Evolutionary conservation across 345 rosid genomes (phyloP), one percentile per base, ranked within the genome.

Genomic region (Citrus mangshanensis): DNA sequence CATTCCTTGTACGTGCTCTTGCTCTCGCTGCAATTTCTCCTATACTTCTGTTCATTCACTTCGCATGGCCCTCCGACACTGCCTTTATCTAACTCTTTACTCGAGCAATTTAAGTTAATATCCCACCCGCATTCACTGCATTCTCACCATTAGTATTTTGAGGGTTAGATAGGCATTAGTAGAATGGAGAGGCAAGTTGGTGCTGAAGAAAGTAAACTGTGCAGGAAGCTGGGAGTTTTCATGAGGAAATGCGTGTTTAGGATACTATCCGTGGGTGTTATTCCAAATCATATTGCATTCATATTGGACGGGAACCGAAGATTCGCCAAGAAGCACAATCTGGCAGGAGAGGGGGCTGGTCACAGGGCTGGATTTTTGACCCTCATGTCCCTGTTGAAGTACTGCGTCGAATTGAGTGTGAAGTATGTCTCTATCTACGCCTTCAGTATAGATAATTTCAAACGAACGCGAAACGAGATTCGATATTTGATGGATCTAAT

Each of bases 391-490:
- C 58, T 91, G 55, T 90, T 95, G 32, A 87, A 82, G 32, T 87
- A 86, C 85, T 91, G 98, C 86, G 87, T 88, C 63, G 93, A 95
- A 74, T 80, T 95, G 38, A 93, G 92, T 42, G 89, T 95, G 27
- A 91, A 84, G 51, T 87, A 87, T 73, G 84, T 89, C 16, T 84
- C 95, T 13, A 70, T 91, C 73, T 92, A 89, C 70, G 97, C 97
- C 22, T 93, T 92, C 81, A 93, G 93, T 83, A 80, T 88, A 16
- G 97, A 92, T 56, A 93, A 92, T 75, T 93, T 91, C 32, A 90
- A 84, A 75, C 84, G 98, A 73, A 55, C 19, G 27, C 91, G 91
- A 2, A 88, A 85, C 35, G 93, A 89, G 77, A 94, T 93, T 64
- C 87, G 85, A 56, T 78, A 55, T 37, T 34, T 93, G 54, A 92